Evolutionary conservation across 257 asterid species (phyloP), one percentile per base, ranked within the genome.

Genomic region (Catharanthus roseus): DNA sequence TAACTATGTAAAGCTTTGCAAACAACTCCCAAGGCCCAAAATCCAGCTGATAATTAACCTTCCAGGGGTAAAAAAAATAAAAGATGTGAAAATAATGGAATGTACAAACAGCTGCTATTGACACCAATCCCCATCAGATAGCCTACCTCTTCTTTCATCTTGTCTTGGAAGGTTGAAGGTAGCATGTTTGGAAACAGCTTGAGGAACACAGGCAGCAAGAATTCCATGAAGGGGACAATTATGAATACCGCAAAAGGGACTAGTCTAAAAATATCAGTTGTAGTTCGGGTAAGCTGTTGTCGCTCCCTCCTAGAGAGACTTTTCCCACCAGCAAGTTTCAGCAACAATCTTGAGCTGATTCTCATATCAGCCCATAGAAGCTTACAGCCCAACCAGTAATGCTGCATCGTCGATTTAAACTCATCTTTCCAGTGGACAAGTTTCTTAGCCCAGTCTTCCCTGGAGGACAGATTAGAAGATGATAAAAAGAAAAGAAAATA

Each of bases 241-340:
- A 92, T 80, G 78, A 92, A 92, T 79, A 92, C 93, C 39, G 98
- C 96, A 82, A 92, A 72, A 6, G 96, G 98, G 58, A 92, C 96
- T 60, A 92, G 93, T 85, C 98, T 88, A 84, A 92, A 92, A 63
- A 92, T 91, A 88, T 92, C 98, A 75, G 96, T 96, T 63, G 98
- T 88, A 34, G 98, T 90, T 71, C 96, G 84, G 50, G 96, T 92
- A 29, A 92, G 92, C 76, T 92, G 98, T 76, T 90, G 95, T 76
- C 90, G 85, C 89, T 92, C 96, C 82, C 98, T 86, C 72, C 98
- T 85, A 74, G 98, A 88, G 60, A 92, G 92, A 81, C 86, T 84
- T 79, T 67, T 92, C 70, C 97, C 97, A 70, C 90, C 83, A 62
- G 90, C 92, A 78, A 92, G 93, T 79, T 90, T 92, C 83, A 80